A percentile compares a stretch with the other conserved stretches of the same genome.
Evolutionary conservation across 192 early-diverging fungal species (phyloP).

Genomic region (Ambispora gerdemannii): DNA sequence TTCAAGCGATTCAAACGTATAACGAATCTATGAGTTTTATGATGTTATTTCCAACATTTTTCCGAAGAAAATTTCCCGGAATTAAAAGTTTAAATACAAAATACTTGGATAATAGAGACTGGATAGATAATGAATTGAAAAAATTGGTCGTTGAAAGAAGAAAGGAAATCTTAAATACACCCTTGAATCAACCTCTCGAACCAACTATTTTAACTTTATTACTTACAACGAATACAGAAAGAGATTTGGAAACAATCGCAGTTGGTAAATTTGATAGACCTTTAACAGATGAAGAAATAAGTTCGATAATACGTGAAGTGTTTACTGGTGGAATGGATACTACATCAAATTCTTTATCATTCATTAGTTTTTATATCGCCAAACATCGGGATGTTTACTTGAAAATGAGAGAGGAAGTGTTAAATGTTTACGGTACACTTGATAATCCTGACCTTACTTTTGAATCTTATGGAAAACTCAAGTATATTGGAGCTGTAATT

Average conservation of each 20-base stretch:
- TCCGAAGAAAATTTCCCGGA: neutral
- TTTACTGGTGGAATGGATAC: slow-evolving; percentile 16
- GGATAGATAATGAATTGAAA: neutral
- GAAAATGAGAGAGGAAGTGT: slow-evolving; percentile 2
- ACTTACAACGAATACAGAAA: slow-evolving; percentile 12
- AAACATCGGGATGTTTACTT: neutral
- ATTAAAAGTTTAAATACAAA: neutral
- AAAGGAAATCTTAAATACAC: slow-evolving; percentile 14
- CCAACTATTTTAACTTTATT: neutral
- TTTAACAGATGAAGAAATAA: slow-evolving; percentile 5
- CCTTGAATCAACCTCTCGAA: neutral
- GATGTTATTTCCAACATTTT: neutral
- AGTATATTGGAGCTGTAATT: slow-evolving; percentile 10
- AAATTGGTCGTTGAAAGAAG: neutral
- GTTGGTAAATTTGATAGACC: slow-evolving; percentile 1
- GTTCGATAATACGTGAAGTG: neutral
- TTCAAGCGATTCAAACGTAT: neutral
- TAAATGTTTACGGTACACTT: neutral
- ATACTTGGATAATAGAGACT: slow-evolving; percentile 2
- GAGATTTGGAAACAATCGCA: neutral
- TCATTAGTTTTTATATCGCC: neutral
- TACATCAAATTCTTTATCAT: neutral
- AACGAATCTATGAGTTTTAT: neutral
- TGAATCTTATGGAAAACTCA: neutral
- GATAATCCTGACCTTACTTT: neutral